Conservation (phyloP, 306 rosid species). For the Ormosia semicastrata region DNA sequence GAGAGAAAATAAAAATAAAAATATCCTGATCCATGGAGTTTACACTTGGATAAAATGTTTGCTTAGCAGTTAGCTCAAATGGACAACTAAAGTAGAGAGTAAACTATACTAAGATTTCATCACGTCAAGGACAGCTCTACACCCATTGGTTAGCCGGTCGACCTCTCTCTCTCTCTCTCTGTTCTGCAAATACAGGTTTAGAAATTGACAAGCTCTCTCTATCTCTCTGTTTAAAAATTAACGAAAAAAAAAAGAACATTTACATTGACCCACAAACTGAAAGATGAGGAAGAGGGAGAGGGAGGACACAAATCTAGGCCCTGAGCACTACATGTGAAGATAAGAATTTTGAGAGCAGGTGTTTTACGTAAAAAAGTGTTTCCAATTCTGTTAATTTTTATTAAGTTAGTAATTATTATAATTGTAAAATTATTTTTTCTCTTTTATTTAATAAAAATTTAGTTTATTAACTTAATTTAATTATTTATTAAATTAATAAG, state of each 20-base stretch:
- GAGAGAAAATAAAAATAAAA: no score
- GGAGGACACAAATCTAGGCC: slow-evolving; percentile 27
- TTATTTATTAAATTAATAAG: no score
- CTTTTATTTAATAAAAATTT: no score
- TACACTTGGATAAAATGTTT: slow-evolving; percentile 25
- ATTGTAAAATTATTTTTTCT: no score
- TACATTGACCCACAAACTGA: slow-evolving; percentile 13
- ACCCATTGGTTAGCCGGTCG: slow-evolving; percentile 18
- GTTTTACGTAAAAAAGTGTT: no score
- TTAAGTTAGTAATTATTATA: no score
- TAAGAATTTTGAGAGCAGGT: no score
- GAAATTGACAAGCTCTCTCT: slow-evolving; percentile 1
- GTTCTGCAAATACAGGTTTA: background rate
- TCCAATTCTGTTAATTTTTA: no score
- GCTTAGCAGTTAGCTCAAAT: slow-evolving; percentile 29
- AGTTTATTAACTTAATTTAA: no score
- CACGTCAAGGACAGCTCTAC: slow-evolving; percentile 37
- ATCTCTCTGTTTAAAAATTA: background rate
- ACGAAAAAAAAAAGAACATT: background rate
- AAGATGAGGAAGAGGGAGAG: background rate
- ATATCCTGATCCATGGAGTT: no score
- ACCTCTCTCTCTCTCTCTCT: background rate
- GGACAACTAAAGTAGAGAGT: slow-evolving; percentile 1
- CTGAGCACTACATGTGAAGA: slow-evolving; percentile 46
- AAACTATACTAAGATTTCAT: slow-evolving; percentile 25